Conservation (phyloP, 176 grass and related monocot genomes). For the Chrysopogon serrulatus region DNA sequence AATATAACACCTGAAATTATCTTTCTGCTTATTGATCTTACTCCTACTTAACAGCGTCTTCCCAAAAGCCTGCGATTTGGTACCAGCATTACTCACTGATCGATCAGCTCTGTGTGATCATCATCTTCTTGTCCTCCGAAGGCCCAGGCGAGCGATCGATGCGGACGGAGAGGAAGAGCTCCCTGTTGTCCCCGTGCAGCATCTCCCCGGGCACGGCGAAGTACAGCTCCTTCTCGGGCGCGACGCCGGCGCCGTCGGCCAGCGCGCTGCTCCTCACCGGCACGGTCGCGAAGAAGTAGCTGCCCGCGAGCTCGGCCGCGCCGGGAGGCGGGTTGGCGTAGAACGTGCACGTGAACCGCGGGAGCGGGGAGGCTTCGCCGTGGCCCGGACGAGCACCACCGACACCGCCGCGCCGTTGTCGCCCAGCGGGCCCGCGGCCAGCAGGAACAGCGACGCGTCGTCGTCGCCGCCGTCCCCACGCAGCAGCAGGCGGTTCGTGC, state of each 20-base stretch:
- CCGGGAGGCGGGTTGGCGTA: neutral
- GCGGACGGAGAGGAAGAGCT: conserved; percentile 5
- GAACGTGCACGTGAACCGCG: conserved; percentile 7
- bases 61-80: neutral
- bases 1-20: neutral
- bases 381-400: neutral
- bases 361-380: neutral
- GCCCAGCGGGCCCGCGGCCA: neutral
- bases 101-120: neutral
- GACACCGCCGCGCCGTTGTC: neutral
- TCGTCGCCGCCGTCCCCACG: neutral
- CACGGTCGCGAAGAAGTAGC: neutral
- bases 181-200: neutral
- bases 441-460: neutral
- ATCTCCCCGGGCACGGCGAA: neutral
- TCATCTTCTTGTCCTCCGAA: neutral
- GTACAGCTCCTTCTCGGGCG: neutral
- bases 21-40: neutral
- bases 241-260: neutral
- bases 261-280: conserved; percentile 6
- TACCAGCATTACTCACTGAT: neutral
- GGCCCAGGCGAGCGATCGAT: neutral
- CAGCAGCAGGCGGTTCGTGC: neutral
- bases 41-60: neutral
- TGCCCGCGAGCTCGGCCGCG: neutral